Base-by-base conservation (phyloP, 2,329 filamentous ascomycete species). In the Tolypocladium tropicale region DNA sequence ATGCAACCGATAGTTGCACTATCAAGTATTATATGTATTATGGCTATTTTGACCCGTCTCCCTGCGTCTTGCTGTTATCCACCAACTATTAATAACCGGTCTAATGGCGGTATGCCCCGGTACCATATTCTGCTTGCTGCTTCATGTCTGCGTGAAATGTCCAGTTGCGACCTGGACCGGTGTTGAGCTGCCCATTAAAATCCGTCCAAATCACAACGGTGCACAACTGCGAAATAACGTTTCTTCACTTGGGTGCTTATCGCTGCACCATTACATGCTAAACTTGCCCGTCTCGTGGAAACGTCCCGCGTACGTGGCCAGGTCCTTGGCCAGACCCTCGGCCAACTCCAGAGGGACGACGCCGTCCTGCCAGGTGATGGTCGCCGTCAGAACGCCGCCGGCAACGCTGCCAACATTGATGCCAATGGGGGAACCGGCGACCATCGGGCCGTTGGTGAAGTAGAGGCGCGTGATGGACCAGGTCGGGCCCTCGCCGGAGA, bases 381-480 rank as follows among this genome's bases (percentile, higher is more conserved):
- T 69, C n/a, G 79, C 58, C 1, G 66, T 70, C 50, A 83, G 58
- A 0, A 64, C 64, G 0, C 72, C 73, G 0, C 67, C 72, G 1
- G 64, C 65, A 2, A 79, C 72, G n/a, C 77, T 78, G 7, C 72
- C 73, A 2, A 78, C 72, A 56, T 75, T 80, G 28, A 82, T 57
- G 1, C 63, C 65, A 3, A 83, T 61, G 0, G 75, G 72, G 1
- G 74, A 59, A 0, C 78, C 75, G 0, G 69, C 66, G 6, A 75
- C 68, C 56, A 71, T 72, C 28, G 75, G 72, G 0, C 76, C 73
- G 58, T 82, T 80, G 0, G 76, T 73, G 62, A 83, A 81, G 16
- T 80, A 60, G 21, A 72, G 64, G n/a, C 76, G 72, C 6, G 70
- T 69, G 25, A 81, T 71, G 2, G 59, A 61, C 71, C 72, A 74